Percentiles rank a stretch among this genome's conserved stretches.
phyloP scores from a whole-genome alignment of 179 eudicot species.

The Spergularia azorica region DNA sequence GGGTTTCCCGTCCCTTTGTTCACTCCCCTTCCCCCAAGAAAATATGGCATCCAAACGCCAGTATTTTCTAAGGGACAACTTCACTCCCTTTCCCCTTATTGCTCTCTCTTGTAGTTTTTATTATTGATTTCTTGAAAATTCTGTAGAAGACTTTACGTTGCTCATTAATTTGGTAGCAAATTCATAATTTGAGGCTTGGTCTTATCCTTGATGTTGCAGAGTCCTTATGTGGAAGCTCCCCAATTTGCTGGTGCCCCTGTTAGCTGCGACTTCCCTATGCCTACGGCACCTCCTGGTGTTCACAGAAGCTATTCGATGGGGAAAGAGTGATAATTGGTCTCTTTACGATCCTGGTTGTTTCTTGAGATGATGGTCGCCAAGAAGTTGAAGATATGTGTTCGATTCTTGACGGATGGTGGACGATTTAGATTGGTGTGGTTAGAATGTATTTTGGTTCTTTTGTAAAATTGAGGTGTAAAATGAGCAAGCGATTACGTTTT shows the following conservation, averaged over 20 bases:
- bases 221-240: constrained; percentile 95
- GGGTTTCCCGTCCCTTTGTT: too few relatives aligned
- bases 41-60: too few relatives aligned
- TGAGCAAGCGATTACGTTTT: constrained; percentile 8
- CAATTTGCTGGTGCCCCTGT: constrained; percentile 55
- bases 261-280: constrained; percentile 73
- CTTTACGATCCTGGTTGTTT: constrained; percentile 1
- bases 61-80: not conserved
- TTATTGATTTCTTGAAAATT: not conserved
- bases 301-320: constrained; percentile 49
- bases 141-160: not conserved
- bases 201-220: constrained; percentile 42
- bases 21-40: too few relatives aligned
- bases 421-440: constrained; percentile 6
- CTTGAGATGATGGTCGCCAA: constrained; percentile 3
- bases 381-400: constrained; percentile 18
- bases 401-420: constrained; percentile 7
- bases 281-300: constrained; percentile 94
- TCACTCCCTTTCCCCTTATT: not conserved
- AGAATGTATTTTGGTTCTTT: constrained; percentile 2
- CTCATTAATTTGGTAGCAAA: not conserved
- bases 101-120: not conserved
- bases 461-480: constrained; percentile 4
- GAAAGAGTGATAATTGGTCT: constrained; percentile 22
- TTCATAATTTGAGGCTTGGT: not conserved